A percentile compares a stretch with the other conserved stretches of the same genome.
These are phyloP conservation scores for Penicillium pancosmium DNA, from an alignment of 495 filamentous ascomycete genomes.

Conservation along the genomic window DNA sequence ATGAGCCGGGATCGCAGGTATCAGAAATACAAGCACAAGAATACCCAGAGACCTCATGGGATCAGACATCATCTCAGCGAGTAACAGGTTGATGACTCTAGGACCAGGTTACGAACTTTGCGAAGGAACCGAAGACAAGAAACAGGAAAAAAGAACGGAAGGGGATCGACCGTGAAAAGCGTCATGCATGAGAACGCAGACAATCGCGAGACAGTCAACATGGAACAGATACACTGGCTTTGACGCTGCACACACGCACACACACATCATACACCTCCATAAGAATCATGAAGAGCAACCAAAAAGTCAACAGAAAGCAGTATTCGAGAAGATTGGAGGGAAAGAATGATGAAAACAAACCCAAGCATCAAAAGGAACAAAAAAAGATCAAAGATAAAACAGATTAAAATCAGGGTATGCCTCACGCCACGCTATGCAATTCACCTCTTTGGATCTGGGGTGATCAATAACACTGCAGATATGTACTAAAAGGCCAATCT, in stretches of 20 bases:
- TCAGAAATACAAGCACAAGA: no score
- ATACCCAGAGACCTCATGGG: no score
- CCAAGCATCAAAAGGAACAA: background rate
- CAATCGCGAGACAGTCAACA: background rate
- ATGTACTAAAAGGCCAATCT: constrained; percentile 43
- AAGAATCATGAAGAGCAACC: no score
- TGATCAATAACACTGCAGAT: constrained; percentile 39
- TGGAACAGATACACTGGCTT: background rate
- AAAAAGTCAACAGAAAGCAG: no score
- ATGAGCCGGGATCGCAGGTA: no score
- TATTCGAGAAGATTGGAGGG: background rate
- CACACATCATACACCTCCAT: constrained; percentile 36
- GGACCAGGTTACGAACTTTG: background rate
- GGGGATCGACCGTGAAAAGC: background rate
- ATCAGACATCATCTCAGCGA: no score
- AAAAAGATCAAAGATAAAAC: constrained; percentile 10
- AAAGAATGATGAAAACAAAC: background rate
- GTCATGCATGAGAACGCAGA: constrained; percentile 5
- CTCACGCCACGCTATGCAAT: constrained; percentile 56
- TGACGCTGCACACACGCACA: no score
- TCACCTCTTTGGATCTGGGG: constrained; percentile 28
- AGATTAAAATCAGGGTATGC: constrained; percentile 47
- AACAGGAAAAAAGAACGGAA: constrained; percentile 9
- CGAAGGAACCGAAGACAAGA: constrained; percentile 1
- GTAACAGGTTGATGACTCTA: background rate